Conservation (phyloP, 2,329 filamentous ascomycete species). For the Sporothrix curviconia region DNA sequence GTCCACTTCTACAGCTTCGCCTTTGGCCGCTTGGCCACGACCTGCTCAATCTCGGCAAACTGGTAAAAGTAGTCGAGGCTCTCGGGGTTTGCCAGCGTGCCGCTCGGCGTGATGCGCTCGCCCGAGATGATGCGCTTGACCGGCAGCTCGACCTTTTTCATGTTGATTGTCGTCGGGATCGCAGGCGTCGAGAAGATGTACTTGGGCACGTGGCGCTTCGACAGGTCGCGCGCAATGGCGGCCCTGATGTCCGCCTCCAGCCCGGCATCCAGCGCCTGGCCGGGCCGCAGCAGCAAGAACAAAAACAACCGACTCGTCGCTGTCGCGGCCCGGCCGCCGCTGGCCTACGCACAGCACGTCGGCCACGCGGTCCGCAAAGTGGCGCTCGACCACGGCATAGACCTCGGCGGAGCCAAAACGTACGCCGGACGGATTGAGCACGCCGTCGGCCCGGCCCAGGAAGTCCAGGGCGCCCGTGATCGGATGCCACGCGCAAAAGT, state of each 20-base stretch:
- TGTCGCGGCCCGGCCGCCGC: constrained; percentile 48
- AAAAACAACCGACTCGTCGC: constrained; percentile 50
- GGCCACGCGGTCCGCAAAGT: constrained; percentile 55
- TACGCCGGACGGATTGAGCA: constrained; percentile 72
- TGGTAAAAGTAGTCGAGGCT: constrained; percentile 73
- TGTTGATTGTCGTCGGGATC: constrained; percentile 77
- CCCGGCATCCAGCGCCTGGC: constrained; percentile 42
- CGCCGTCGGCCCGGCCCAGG: constrained; percentile 67
- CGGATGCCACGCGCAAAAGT: constrained; percentile 68
- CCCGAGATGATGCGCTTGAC: constrained; percentile 81
- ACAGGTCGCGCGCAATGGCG: constrained; percentile 59
- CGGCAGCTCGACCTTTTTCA: constrained; percentile 79
- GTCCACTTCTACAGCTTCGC: constrained; percentile 39
- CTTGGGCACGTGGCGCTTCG: constrained; percentile 68
- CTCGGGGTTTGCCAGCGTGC: constrained; percentile 69
- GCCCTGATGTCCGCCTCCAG: constrained; percentile 56
- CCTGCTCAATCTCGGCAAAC: constrained; percentile 65
- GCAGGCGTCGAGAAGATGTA: constrained; percentile 75
- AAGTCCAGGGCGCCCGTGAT: constrained; percentile 58
- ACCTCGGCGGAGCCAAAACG: constrained; percentile 76
- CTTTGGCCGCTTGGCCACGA: constrained; percentile 33
- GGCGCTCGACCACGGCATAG: constrained; percentile 63
- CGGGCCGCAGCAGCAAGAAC: constrained; percentile 52
- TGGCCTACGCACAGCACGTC: constrained; percentile 80
- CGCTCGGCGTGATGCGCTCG: constrained; percentile 64